A percentile compares a stretch with the other conserved stretches of the same genome.
These are phyloP conservation scores for Hordeum pubiflorum DNA, from an alignment of 202 grass and related monocot genomes.

Conservation along the genomic window DNA sequence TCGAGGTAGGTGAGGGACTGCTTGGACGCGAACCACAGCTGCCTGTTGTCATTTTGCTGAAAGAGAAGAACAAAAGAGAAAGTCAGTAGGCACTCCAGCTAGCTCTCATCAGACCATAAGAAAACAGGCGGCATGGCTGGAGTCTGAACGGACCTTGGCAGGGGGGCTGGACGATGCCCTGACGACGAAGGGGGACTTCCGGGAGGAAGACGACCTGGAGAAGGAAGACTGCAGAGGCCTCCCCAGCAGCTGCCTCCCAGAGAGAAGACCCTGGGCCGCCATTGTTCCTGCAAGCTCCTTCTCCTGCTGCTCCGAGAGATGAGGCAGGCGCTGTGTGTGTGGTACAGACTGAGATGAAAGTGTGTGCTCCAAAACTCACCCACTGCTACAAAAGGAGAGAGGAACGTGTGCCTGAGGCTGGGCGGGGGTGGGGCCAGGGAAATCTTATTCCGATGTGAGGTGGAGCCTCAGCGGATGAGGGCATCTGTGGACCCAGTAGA, in stretches of 20 bases:
- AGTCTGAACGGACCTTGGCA: constrained; percentile 49
- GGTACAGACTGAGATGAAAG: constrained; percentile 7
- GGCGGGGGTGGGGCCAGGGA: constrained; percentile 23
- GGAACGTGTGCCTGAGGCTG: neutral
- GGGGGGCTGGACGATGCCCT: constrained; percentile 75
- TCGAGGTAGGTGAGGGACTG: constrained; percentile 86
- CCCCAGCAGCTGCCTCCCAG: constrained; percentile 73
- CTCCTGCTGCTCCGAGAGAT: neutral
- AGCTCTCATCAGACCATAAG: neutral
- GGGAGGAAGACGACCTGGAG: constrained; percentile 41
- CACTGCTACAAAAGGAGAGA: constrained; percentile 25
- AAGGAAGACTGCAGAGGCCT: constrained; percentile 45
- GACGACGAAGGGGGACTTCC: constrained; percentile 64
- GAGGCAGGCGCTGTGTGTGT: neutral
- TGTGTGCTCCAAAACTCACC: constrained; percentile 30
- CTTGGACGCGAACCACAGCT: constrained; percentile 96
- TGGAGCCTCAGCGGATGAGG: constrained; percentile 40
- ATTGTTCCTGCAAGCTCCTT: constrained; percentile 25
- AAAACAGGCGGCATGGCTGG: neutral
- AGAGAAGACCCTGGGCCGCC: constrained; percentile 81
- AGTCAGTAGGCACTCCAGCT: neutral
- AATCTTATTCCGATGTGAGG: constrained; percentile 54
- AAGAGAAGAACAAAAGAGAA: neutral
- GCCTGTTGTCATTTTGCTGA: constrained; percentile 84
- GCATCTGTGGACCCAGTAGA: constrained; percentile 57